Base-by-base conservation (phyloP, 2,329 filamentous ascomycete genomes). In the Colletotrichum sp. region DNA sequence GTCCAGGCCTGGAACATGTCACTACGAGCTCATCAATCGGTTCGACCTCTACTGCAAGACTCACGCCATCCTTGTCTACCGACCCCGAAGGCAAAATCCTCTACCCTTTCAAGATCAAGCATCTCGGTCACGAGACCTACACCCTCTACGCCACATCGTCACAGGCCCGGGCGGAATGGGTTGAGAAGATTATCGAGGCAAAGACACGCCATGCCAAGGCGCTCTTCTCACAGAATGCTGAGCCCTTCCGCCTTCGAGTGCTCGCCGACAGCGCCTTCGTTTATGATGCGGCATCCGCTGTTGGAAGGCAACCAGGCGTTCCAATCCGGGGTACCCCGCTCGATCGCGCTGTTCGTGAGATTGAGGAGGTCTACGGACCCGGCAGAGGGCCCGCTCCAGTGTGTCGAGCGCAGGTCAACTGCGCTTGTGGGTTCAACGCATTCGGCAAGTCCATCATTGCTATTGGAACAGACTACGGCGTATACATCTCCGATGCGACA, bases 51-150 rank as follows among this genome's bases (percentile, higher is more conserved):
- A 79, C 80, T 15, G 78, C 79, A 61, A 81, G 85, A 66, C 81
- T 90, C 33, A 80, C 82, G 6, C 83, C 85, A 9, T 76, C 80
- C 21, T 84, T 81, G 38, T 84, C 88, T 33, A 93, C 91, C 75
- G 94, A 97, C 54, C 90, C 89, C 61, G 94, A 98, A 76, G 93
- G 95, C 80, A 95, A 93, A 82, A 94, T 97, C 59, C 85, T 99
- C 78, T 99, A 96, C 81, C 97, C 97, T 0, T 99, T 99, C 90
- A 93, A 93, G 77, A 91, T 99, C 81, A 98, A 98, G 85, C 97
- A 99, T 84, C 90, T 99, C 24, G 97, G 97, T 15, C 94, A 98
- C 62, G 96, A 98, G 78, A 93, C 95, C 1, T 98, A 98, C 82
- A 98, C 94, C 0, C 87, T 99, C 3, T 98, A 97, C 81, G 96